A percentile compares a stretch with the other conserved stretches of the same genome.
Conservation (phyloP, 176 grass and related monocot genomes). For the Poa pratensis region DNA sequence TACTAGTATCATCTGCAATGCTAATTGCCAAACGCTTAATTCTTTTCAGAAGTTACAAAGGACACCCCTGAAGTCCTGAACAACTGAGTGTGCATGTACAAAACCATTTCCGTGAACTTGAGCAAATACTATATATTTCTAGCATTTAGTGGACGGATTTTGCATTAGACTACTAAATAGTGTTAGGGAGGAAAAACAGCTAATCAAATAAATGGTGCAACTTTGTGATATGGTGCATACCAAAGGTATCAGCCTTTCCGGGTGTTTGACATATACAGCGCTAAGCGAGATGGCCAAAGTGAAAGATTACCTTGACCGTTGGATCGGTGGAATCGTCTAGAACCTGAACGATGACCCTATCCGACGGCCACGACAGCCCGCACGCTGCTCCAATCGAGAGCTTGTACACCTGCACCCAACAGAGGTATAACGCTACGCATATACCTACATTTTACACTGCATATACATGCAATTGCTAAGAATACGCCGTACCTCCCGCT, state of each 20-base stretch:
- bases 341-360: constrained; percentile 86
- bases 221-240: background rate
- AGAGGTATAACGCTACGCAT: too few relatives aligned
- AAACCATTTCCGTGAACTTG: too few relatives aligned
- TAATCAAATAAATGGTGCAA: background rate
- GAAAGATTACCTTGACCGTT: constrained; percentile 64
- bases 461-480: background rate
- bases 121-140: background rate
- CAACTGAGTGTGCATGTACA: too few relatives aligned
- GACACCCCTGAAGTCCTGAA: background rate
- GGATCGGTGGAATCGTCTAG: constrained; percentile 95
- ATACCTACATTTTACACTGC: too few relatives aligned
- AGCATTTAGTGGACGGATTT: background rate
- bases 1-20: too few relatives aligned
- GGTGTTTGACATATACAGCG: background rate
- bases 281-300: too few relatives aligned
- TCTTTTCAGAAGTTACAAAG: constrained; percentile 9
- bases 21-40: too few relatives aligned
- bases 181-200: background rate
- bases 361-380: constrained; percentile 80
- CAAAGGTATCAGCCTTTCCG: too few relatives aligned
- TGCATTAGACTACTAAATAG: background rate
- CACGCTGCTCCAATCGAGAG: constrained; percentile 88
- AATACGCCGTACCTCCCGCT: constrained; percentile 67
- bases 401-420: constrained; percentile 72